These are phyloP conservation scores for Zizania palustris DNA, from an alignment of 202 grass and related monocot species.

Conservation along the genomic window DNA sequence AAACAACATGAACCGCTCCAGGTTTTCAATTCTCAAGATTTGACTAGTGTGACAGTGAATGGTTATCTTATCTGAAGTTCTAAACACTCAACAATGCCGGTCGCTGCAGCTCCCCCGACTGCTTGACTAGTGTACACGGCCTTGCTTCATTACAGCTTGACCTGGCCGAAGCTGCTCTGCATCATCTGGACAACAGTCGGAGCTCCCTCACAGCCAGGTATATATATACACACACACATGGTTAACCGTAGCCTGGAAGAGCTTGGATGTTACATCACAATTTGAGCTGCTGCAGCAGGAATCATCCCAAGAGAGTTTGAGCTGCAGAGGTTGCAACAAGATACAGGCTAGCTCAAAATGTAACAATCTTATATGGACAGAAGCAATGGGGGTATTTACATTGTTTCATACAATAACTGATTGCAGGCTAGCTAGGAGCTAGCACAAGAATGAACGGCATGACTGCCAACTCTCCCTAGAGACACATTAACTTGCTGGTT, in stretches of 20 bases:
- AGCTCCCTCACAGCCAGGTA: no score
- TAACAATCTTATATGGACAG: not conserved
- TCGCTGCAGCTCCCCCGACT: not conserved
- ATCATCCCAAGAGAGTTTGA: not conserved
- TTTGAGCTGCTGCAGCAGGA: not conserved
- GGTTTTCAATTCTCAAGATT: not conserved
- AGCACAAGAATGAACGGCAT: constrained; percentile 30
- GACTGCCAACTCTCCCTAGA: not conserved
- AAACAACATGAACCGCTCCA: not conserved
- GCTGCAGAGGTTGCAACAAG: not conserved
- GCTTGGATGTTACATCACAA: not conserved
- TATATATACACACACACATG: no score
- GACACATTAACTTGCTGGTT: constrained; percentile 37
- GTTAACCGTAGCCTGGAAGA: no score
- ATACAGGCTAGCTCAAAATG: not conserved
- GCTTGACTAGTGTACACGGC: not conserved
- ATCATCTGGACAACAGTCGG: no score
- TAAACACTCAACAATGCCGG: not conserved
- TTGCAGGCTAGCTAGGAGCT: constrained; percentile 29
- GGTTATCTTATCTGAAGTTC: not conserved
- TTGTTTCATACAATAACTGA: not conserved
- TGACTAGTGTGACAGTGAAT: not conserved
- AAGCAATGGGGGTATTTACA: constrained; percentile 43
- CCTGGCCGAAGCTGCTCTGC: not conserved
- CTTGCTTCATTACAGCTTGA: no score